phyloP scores from a whole-genome alignment of 176 grass and related monocot genomes.

The Canna indica region DNA sequence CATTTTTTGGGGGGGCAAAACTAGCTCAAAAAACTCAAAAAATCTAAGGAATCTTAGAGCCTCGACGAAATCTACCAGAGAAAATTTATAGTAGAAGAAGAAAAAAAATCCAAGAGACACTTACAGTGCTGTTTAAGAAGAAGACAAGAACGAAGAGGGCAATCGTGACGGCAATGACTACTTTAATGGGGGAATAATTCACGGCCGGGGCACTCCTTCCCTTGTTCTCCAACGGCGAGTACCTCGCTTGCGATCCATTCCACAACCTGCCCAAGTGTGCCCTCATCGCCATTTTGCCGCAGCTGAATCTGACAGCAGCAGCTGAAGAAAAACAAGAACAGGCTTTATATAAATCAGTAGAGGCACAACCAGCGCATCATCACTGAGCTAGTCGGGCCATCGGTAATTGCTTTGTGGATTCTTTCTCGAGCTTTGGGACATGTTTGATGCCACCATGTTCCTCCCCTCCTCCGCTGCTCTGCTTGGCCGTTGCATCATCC shows the following conservation, averaged over 20 bases:
- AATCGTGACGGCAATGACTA: neutral
- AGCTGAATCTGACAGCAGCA: neutral
- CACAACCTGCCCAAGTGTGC: neutral
- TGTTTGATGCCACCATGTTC: neutral
- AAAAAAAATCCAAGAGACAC: neutral
- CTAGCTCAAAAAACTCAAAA: no score
- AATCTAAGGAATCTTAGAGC: no score
- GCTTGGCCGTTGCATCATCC: neutral
- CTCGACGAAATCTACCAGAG: neutral
- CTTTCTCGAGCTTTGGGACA: neutral
- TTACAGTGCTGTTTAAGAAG: neutral
- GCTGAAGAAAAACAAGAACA: neutral
- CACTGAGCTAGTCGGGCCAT: neutral
- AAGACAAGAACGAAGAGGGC: neutral
- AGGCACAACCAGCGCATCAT: no score
- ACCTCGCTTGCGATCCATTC: neutral
- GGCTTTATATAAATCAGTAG: neutral
- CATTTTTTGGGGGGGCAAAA: no score
- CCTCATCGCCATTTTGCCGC: neutral
- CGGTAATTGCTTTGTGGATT: neutral
- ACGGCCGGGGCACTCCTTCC: neutral
- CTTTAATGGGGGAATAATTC: neutral
- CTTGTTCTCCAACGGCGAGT: neutral
- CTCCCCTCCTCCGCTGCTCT: neutral
- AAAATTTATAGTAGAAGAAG: neutral